Evolutionary conservation across 495 filamentous ascomycete genomes (phyloP).

Genomic region (Trichoderma erinaceum): DNA sequence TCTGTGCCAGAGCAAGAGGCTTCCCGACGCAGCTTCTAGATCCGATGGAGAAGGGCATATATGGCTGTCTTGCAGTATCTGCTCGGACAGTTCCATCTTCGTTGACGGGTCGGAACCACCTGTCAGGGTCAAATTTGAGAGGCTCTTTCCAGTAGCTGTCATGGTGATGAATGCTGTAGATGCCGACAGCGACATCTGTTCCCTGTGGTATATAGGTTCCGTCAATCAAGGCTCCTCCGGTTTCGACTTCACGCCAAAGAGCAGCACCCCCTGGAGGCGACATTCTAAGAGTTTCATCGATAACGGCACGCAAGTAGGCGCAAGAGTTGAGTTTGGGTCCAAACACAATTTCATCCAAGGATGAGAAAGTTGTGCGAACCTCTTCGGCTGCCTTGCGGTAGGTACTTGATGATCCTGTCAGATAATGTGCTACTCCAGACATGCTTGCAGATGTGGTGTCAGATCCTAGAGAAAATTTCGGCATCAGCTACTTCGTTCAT

Average conservation of each 20-base stretch:
- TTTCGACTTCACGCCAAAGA: conserved; percentile 42
- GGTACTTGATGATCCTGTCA: too few relatives aligned
- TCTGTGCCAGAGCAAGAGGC: too few relatives aligned
- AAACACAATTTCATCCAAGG: conserved; percentile 30
- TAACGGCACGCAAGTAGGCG: conserved; percentile 41
- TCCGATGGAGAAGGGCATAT: too few relatives aligned
- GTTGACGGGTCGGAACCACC: conserved; percentile 27
- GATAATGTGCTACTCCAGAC: too few relatives aligned
- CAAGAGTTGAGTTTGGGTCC: conserved; percentile 42
- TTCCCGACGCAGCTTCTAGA: too few relatives aligned
- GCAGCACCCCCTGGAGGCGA: conserved; percentile 44
- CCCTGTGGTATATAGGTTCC: conserved; percentile 27
- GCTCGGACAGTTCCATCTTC: too few relatives aligned
- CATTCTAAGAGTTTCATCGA: conserved; percentile 57
- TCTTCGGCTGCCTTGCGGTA: conserved; percentile 25
- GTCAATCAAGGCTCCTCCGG: conserved; percentile 37
- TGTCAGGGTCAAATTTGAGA: conserved; percentile 37
- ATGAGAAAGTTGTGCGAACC: conserved; percentile 34
- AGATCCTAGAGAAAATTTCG: conserved; percentile 23
- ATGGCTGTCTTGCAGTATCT: too few relatives aligned
- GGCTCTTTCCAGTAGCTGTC: conserved; percentile 35
- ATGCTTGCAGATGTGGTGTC: conserved; percentile 42
- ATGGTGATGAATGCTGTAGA: conserved; percentile 39
- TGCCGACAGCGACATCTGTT: conserved; percentile 31
- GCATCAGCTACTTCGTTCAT: neutral